Evolutionary conservation across 306 rosid genomes (phyloP).

Genomic region (Oxytropis ochrocephala): DNA sequence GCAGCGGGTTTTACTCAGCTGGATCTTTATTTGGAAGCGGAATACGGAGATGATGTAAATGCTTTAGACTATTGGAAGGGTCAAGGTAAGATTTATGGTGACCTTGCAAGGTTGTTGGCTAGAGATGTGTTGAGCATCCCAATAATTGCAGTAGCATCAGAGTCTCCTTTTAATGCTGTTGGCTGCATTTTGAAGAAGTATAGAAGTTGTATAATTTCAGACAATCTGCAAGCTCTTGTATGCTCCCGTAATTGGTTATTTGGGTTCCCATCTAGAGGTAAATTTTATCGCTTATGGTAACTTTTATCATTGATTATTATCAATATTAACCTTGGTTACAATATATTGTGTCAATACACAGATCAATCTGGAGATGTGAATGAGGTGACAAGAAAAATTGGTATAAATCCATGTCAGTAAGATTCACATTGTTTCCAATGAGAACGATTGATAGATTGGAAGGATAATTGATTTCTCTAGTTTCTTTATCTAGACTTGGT

Average conservation of each 20-base stretch:
- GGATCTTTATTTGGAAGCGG: slow-evolving; percentile 10
- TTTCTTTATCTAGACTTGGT: neutral
- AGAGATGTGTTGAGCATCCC: slow-evolving; percentile 17
- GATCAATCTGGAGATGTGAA: neutral
- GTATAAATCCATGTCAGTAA: neutral
- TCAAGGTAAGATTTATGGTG: neutral
- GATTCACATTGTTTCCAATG: neutral
- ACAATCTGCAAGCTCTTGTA: slow-evolving; percentile 10
- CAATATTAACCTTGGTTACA: neutral
- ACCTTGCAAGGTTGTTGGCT: neutral
- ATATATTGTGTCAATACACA: neutral
- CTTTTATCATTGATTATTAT: neutral
- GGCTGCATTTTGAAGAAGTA: neutral
- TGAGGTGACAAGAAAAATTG: neutral
- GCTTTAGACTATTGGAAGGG: slow-evolving; percentile 4
- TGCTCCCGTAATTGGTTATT: slow-evolving; percentile 11
- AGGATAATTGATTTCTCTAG: neutral
- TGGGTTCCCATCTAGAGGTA: slow-evolving; percentile 15
- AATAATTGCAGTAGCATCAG: neutral
- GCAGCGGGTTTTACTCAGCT: neutral
- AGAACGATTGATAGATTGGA: neutral
- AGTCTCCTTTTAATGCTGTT: neutral
- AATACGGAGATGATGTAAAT: neutral
- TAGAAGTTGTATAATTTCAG: neutral
- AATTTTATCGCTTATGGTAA: neutral